Evolutionary conservation across 1,284 basidiomycete species (phyloP).

Genomic region (Vanrija pseudolonga): DNA sequence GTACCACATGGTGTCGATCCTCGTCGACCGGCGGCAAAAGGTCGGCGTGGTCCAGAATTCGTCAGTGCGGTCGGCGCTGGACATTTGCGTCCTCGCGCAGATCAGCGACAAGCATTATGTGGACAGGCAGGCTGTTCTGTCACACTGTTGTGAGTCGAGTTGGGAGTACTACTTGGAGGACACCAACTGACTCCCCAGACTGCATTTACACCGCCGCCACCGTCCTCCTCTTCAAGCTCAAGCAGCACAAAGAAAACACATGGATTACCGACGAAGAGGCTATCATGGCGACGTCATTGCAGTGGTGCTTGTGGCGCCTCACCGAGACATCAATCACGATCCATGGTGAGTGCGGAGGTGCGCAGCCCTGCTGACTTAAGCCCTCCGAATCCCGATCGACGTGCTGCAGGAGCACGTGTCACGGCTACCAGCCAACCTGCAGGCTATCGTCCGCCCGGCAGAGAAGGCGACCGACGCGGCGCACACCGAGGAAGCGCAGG

Average conservation of each 20-base stretch:
- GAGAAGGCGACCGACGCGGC: no score
- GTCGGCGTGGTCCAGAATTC: background rate
- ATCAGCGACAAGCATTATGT: background rate
- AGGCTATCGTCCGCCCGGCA: no score
- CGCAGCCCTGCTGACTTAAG: background rate
- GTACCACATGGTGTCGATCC: slow-evolving; percentile 2
- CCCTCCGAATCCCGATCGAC: background rate
- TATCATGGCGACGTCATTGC: background rate
- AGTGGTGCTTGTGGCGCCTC: background rate
- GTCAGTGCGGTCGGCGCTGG: background rate
- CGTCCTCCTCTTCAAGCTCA: background rate
- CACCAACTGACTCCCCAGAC: background rate
- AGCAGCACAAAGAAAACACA: background rate
- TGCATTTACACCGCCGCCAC: slow-evolving; percentile 3
- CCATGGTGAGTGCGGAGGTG: background rate
- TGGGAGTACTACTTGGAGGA: no score
- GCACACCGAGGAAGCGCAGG: no score
- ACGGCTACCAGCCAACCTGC: background rate
- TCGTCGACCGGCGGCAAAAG: background rate
- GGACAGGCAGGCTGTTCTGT: slow-evolving; percentile 1
- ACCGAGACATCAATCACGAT: background rate
- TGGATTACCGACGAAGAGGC: background rate
- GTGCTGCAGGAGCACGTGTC: background rate
- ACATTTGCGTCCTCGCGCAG: background rate
- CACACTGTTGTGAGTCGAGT: background rate